Percentiles rank a stretch among this genome's conserved stretches.
These are phyloP conservation scores for Neofusicoccum parvum DNA, from an alignment of 2,329 filamentous ascomycete species.

Conservation along the genomic window DNA sequence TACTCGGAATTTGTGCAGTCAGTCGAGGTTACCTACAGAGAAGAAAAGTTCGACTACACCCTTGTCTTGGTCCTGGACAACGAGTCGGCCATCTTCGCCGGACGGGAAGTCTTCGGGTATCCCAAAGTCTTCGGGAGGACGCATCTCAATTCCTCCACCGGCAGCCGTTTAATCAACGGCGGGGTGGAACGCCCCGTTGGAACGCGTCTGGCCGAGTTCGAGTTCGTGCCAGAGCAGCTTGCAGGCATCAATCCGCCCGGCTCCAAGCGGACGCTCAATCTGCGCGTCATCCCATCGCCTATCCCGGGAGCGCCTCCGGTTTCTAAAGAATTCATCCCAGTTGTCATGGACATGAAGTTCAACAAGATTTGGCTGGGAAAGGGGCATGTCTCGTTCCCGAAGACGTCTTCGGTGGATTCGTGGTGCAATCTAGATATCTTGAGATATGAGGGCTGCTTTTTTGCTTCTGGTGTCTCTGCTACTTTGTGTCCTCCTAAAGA, in stretches of 20 bases:
- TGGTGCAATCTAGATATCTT: background rate
- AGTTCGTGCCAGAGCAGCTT: background rate
- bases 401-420: background rate
- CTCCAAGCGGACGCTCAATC: background rate
- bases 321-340: background rate
- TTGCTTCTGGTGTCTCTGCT: background rate
- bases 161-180: background rate
- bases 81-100: slow-evolving; percentile 17
- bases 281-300: background rate
- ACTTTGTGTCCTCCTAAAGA: background rate
- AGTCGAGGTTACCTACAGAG: slow-evolving; percentile 5
- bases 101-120: slow-evolving; percentile 13
- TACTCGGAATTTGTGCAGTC: slow-evolving; percentile 18
- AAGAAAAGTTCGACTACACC: slow-evolving; percentile 4
- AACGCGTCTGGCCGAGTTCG: background rate
- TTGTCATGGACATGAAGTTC: background rate
- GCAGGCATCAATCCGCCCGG: too few relatives aligned
- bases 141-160: background rate
- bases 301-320: background rate
- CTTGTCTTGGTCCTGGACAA: slow-evolving; percentile 17
- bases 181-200: background rate
- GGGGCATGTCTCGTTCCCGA: background rate
- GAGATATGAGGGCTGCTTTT: background rate
- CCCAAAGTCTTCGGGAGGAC: slow-evolving; percentile 17
- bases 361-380: background rate